A percentile compares a stretch with the other conserved stretches of the same genome.
These are phyloP conservation scores for Notholithocarpus densiflorus DNA, from an alignment of 306 rosid species.

Conservation along the genomic window DNA sequence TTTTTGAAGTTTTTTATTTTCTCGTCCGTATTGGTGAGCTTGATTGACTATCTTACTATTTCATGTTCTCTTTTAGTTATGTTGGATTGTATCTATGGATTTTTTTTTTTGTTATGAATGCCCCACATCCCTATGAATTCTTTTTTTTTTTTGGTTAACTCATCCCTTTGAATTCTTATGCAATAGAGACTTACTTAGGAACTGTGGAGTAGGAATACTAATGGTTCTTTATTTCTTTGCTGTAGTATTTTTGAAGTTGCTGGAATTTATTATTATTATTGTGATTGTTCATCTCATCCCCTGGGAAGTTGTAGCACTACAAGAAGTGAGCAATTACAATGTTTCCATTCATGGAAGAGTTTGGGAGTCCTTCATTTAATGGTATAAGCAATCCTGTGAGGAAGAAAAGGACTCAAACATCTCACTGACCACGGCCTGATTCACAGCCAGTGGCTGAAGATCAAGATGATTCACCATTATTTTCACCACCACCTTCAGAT, in stretches of 20 bases:
- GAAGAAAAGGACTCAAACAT: conserved; percentile 86
- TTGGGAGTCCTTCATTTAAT: conserved; percentile 41
- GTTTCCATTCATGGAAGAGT: conserved; percentile 64
- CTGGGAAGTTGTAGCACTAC: conserved; percentile 15
- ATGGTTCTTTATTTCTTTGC: conserved; percentile 2
- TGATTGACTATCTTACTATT: background rate
- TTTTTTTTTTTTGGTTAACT: no score
- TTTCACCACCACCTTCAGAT: conserved; percentile 67
- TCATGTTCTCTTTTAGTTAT: background rate
- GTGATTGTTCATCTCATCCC: conserved; percentile 12
- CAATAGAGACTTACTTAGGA: background rate
- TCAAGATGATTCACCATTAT: conserved; percentile 50
- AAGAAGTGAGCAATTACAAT: conserved; percentile 17
- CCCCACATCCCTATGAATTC: background rate
- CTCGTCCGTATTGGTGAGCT: background rate
- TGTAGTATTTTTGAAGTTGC: conserved; percentile 25
- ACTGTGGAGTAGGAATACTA: conserved; percentile 15
- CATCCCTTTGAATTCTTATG: conserved; percentile 13
- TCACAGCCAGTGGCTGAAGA: conserved; percentile 58
- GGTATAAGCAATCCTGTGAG: conserved; percentile 59
- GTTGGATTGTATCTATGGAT: background rate
- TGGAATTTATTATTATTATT: conserved; percentile 11
- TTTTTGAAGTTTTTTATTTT: background rate
- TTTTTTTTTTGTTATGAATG: background rate
- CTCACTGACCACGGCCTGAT: conserved; percentile 77